Base-by-base conservation (phyloP, 2,329 filamentous ascomycete genomes). In the Fusarium chuoi region DNA sequence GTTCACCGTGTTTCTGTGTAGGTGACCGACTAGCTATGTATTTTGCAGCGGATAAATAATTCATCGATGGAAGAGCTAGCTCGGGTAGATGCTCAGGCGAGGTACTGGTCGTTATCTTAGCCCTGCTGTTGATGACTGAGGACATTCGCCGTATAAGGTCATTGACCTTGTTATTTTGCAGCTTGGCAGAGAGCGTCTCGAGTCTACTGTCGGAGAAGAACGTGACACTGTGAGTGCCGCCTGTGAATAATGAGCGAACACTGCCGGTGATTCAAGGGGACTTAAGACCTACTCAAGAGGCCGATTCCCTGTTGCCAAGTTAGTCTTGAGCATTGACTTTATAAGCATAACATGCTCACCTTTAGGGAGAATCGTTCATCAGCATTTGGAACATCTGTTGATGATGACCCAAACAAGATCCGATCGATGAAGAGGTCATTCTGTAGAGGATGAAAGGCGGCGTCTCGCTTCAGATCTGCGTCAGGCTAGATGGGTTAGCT, bases 201-300 rank as follows among this genome's bases (percentile, higher is more conserved):
- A 77, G 63, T n/a, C 75, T 66, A 9, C 52, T 70, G 26, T 77
- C 75, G 1, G 70, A 74, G 15, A 77, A 77, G 30, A 77, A 77
- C 3, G 75, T 77, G 38, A 77, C 54, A 10, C 67, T 75, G 6
- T 72, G 75, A 7, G 68, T 74, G 5, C 75, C 75, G 24, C 65
- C 75, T 46, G 18, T 6, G 8, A 14, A 24, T 6, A 3, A 12
- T 44, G 2, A 44, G 41, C 41, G 9, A 26, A 13, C 7, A 24
- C 11, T 26, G 4, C 5, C 7, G 7, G 4, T 13, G 12, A 26
- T 26, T 7, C 5, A 12, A 20, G 26, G 24, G 8, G 4, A 2
- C n/a, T 0, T 7, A 10, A 14, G 7, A 48, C 28, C 1, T 68
- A 77, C 75, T 73, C 18, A 77, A 49, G 4, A 77, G 58, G 2